Base-by-base conservation (phyloP, 768 basidiomycete species). In the Tremella yokohamensis region DNA sequence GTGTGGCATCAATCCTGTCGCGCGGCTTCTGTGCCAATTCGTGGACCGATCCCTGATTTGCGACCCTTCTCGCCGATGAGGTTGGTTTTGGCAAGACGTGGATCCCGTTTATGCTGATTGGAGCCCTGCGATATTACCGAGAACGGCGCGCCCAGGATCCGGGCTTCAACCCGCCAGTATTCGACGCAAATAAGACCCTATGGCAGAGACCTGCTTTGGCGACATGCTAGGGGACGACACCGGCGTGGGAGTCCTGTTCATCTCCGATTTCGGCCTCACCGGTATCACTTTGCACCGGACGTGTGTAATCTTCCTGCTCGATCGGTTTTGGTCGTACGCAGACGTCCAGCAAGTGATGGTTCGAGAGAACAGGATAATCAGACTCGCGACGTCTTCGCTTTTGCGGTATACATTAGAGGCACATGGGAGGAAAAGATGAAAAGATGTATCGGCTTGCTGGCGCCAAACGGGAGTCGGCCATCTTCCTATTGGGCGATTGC, bases 41-140 rank as follows among this genome's bases (percentile, higher is more conserved):
- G 29, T 34, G 29, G 29, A 34, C 29, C 11, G 29, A 34, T 4
- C 29, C 29, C 11, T 34, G 6, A 11, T 45, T 45, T 15, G 42
- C 42, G n/a, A 45, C 42, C 4, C 42, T 45, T 45, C 42, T 45
- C 42, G n/a, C n/a, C 42, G 42, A 45, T 45, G 42, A 45, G 7
- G n/a, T 22, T 15, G 42, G 42, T 45, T 22, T 45, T 16, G 42
- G 42, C n/a, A 45, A 45, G 22, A 45, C 42, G 4, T 45, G 42
- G 42, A 22, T 45, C 8, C 42, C 42, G n/a, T 45, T 45, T 16
- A n/a, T 45, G n/a, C 22, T 45, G n/a, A 22, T 22, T n/a, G 22
- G n/a, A 4, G n/a, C 22, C 42, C n/a, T 45, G 15, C n/a, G 42
- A 6, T 45, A 45, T 15, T 45, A 45, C 42, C 42, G 42, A 45